phyloP scores from a whole-genome alignment of 2,329 filamentous ascomycete genomes.

The Apiospora aurea region DNA sequence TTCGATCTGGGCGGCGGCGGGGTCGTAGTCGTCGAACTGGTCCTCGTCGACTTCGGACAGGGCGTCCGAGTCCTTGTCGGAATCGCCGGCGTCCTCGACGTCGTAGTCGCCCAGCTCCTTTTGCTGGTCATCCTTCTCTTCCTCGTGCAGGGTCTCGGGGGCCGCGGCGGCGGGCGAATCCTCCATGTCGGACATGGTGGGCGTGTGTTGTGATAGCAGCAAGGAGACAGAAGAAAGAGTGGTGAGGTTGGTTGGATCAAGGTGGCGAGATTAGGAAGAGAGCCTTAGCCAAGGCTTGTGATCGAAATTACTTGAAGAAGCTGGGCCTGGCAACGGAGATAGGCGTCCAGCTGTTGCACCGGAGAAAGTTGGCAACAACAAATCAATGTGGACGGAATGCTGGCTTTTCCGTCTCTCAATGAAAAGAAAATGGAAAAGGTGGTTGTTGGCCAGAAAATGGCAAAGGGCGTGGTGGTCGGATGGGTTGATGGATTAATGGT shows the following conservation, averaged over 20 bases:
- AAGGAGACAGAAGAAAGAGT: slow-evolving; percentile 3
- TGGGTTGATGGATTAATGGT: not conserved
- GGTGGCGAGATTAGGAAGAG: not conserved
- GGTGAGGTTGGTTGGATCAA: slow-evolving; percentile 6
- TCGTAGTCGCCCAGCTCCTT: slow-evolving; percentile 51
- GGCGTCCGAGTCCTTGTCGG: slow-evolving; percentile 64
- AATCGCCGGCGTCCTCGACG: slow-evolving; percentile 49
- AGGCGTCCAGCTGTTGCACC: not conserved
- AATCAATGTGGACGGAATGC: not conserved
- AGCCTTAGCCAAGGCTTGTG: not conserved
- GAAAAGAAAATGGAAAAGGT: not conserved
- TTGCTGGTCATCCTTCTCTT: slow-evolving; percentile 36
- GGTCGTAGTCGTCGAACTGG: slow-evolving; percentile 74
- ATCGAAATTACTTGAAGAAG: not conserved
- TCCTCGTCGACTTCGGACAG: slow-evolving; percentile 75
- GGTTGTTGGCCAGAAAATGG: not conserved
- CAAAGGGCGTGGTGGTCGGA: not conserved
- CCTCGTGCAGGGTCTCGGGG: slow-evolving; percentile 39
- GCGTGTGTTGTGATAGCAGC: slow-evolving; percentile 13
- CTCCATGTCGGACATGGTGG: slow-evolving; percentile 54
- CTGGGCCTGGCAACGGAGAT: not conserved
- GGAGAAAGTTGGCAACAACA: not conserved
- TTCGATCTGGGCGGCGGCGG: slow-evolving; percentile 67
- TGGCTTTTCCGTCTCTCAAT: not conserved
- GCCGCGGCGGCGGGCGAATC: slow-evolving; percentile 49